A percentile compares a stretch with the other conserved stretches of the same genome.
phyloP scores from a whole-genome alignment of 73 alveolate genomes.

The Stentor coeruleus region DNA sequence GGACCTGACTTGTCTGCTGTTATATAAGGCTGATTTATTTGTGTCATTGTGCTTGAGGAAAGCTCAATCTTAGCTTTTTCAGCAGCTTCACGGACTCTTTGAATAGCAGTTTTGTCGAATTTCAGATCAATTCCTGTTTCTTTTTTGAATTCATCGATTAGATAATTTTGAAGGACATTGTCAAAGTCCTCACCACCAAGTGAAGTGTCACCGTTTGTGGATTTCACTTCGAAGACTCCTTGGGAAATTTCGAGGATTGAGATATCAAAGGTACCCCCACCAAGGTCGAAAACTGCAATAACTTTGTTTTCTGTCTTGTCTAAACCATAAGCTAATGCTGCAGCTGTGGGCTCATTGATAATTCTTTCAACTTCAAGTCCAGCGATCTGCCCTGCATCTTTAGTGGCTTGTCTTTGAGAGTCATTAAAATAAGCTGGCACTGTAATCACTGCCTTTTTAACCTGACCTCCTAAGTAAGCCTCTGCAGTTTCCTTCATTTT shows the following conservation, averaged over 20 bases:
- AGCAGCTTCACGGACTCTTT: conserved; percentile 90
- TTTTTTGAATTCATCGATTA: conserved; percentile 59
- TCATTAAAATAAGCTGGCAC: conserved; percentile 87
- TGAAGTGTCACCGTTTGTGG: conserved; percentile 89
- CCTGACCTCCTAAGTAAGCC: conserved; percentile 55
- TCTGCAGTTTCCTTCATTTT: conserved; percentile 80
- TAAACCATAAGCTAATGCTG: conserved; percentile 91
- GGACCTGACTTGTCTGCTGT: conserved; percentile 74
- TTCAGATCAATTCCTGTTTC: conserved; percentile 72
- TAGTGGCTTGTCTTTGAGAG: conserved; percentile 69
- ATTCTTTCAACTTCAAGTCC: conserved; percentile 66
- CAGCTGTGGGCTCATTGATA: conserved; percentile 91
- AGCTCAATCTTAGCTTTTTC: conserved; percentile 93
- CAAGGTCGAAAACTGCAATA: conserved; percentile 75
- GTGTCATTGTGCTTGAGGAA: conserved; percentile 74
- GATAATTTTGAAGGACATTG: conserved; percentile 67
- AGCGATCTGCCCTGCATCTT: conserved; percentile 72
- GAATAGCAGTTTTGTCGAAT: conserved; percentile 73
- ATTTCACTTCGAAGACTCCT: conserved; percentile 90
- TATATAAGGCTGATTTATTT: conserved; percentile 77
- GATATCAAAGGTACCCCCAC: conserved; percentile 87
- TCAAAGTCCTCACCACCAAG: conserved; percentile 98
- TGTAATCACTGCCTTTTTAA: conserved; percentile 81
- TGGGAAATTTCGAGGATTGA: conserved; percentile 75
- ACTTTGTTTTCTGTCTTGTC: conserved; percentile 81